Base-by-base conservation (phyloP, 495 filamentous ascomycete species). In the Neurospora hispaniola region DNA sequence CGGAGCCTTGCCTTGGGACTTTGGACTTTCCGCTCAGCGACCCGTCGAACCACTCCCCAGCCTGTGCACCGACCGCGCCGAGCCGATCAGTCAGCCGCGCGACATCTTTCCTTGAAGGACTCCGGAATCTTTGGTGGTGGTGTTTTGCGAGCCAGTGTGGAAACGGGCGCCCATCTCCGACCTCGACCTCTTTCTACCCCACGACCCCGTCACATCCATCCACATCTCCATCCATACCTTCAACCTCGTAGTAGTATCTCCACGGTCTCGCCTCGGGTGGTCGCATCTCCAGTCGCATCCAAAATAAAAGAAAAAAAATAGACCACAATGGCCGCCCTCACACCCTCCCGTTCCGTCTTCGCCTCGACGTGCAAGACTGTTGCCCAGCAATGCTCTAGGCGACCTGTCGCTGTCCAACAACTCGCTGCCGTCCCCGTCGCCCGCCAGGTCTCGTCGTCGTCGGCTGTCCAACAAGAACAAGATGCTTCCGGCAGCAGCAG, bases 301-400 rank as follows among this genome's bases (percentile, higher is more conserved):
- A 31, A 14, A 48, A 48, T 48, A 20, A 27, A 59, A 70, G 35
- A 14, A 18, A 6, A 6, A 16, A 16, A 46, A 18, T 10, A 46
- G 71, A 18, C 42, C 69, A 23, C 70, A 71, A 81, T 81, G 80
- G 76, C 54, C 54, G 27, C 80, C 46, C 76, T 78, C 71, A 78
- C 74, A 42, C 73, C 80, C 27, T 76, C 78, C 12, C 74, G 79
- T 12, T 73, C 76, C 8, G 75, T 72, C n/a, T 27, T 80, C n/a
- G 74, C 78, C 54, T 73, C 78, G 42, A 74, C 75, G 16, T 76
- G 74, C 71, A 77, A 71, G 59, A 66, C 54, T 4, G 54, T 5
- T 1, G 75, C 71, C 10, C 66, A 78, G 11, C 79, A 70, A 31
- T 71, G 71, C 74, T 76, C 69, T 68, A 72, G 75, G 35, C 38